Conservation (phyloP, 495 filamentous ascomycete species). For the Penicillium longicatenatum region DNA sequence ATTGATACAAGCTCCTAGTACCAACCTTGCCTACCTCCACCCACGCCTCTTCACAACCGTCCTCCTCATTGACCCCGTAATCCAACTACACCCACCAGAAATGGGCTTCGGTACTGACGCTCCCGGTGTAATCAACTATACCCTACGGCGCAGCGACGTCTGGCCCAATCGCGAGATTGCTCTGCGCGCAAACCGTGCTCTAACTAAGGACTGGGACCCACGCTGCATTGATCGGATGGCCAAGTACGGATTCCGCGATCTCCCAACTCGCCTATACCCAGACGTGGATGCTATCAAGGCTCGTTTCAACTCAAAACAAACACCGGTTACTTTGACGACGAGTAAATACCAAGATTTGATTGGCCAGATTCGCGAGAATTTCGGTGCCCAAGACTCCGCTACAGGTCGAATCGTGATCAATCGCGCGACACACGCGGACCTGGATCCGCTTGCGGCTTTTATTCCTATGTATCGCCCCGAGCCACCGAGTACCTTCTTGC, state of each 20-base stretch:
- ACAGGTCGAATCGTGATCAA: neutral
- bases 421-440: constrained; percentile 1
- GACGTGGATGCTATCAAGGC: constrained; percentile 1
- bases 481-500: neutral
- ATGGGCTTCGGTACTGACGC: neutral
- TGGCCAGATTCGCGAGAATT: neutral
- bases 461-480: constrained; percentile 6
- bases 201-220: neutral
- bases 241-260: neutral
- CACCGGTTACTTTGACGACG: neutral
- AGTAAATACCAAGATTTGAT: constrained; percentile 1
- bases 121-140: neutral
- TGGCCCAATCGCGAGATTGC: neutral
- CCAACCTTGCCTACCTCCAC: neutral
- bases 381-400: neutral
- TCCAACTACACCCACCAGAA: neutral
- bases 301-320: neutral
- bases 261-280: neutral
- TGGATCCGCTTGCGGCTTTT: constrained; percentile 3
- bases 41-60: constrained; percentile 1
- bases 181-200: neutral
- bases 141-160: neutral
- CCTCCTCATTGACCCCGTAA: neutral
- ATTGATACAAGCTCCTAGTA: neutral
- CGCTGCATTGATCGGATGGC: neutral